Evolutionary conservation across 2,329 filamentous ascomycete genomes (phyloP), one percentile per base, ranked within the genome.

Genomic region (Aspergillus pseudoterreus): DNA sequence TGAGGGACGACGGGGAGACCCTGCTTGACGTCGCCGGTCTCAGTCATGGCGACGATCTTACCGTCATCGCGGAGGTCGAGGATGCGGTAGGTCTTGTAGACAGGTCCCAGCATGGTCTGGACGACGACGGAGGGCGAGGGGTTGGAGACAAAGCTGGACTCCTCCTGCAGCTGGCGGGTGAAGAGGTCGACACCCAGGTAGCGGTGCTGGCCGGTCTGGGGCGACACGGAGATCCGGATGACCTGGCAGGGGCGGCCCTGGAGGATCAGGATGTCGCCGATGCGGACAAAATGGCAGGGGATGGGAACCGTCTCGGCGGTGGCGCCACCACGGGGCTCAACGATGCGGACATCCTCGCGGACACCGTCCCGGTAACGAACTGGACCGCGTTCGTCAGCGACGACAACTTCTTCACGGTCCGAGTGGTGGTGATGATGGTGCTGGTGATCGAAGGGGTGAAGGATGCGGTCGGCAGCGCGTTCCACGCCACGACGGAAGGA

Each of bases 51-150:
- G 62, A 95, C 90, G 70, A 99, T 75, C 64, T 78, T 76, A 69
- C 82, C 81, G 67, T 86, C 92, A 62, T 95, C 89, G 75, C 91
- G 86, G 75, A 99, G 87, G 81, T 99, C 94, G 57, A 99, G 87
- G 72, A 99, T 92, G 71, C 94, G 92, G 87, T 99, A 99, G 84
- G 97, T 94, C 90, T 97, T 97, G 90, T 97, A 96, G 80, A 97
- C 86, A 59, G 94, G 94, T 67, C 92, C 94, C 63, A 95, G 88
- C 91, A 99, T 97, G 80, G 92, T 97, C 87, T 99, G 94, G 69
- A 99, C 92, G 59, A 97, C 85, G 56, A 99, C 94, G 65, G 90
- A 96, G 65, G 92, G 92, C 62, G 88, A 90, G 61, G 94, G 94
- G 87, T 95, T 95, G 78, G 90, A 92, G 79, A 97, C 86, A 80